Evolutionary conservation across 2,329 filamentous ascomycete genomes (phyloP), one percentile per base, ranked within the genome.

Genomic region (Periglandula ipomoeae): DNA sequence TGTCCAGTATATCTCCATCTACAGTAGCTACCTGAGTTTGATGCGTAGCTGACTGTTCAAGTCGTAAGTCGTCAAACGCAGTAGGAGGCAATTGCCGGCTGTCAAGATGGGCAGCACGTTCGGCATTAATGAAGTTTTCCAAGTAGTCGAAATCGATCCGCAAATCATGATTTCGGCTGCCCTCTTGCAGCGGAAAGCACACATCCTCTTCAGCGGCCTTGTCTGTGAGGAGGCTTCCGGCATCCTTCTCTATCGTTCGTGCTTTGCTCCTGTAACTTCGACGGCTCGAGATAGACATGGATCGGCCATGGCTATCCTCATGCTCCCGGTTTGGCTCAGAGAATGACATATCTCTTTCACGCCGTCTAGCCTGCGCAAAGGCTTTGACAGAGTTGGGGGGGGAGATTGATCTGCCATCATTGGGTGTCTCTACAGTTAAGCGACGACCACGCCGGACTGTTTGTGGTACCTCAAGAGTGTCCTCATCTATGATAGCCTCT

Each of bases 331-430:
- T 64, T 48, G 65, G 61, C 53, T 77, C 78, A 15, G 74, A 78
- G 53, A 75, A 70, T 20, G 75, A 82, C 61, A 75, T 63, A 51
- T 82, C 88, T 39, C 90, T 85, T 62, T 91, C 87, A 51, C 90
- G 84, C 51, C 89, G 87, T 45, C 89, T 85, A 48, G 88, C 87
- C 60, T 93, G 87, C 17, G 93, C 93, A 66, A 98, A 98, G 4
- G 93, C 93, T 65, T 97, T 95, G 46, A 98, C 89, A 0, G 93
- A 98, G 66, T 96, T 98, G 7, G 93, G 93, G 10, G 91, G 91
- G 5, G 93, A 97, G 2, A 80, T 72, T 1, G 87, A 89, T 48
- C 88, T 78, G 43, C 78, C 80, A 20, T 79, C 76, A 22, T 70
- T 65, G 41, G 73, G 65, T 1, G 78, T 79, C 27, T 75, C 75